These are phyloP conservation scores for Emergomyces orientalis DNA, from an alignment of 2,329 filamentous ascomycete genomes.

Conservation along the genomic window DNA sequence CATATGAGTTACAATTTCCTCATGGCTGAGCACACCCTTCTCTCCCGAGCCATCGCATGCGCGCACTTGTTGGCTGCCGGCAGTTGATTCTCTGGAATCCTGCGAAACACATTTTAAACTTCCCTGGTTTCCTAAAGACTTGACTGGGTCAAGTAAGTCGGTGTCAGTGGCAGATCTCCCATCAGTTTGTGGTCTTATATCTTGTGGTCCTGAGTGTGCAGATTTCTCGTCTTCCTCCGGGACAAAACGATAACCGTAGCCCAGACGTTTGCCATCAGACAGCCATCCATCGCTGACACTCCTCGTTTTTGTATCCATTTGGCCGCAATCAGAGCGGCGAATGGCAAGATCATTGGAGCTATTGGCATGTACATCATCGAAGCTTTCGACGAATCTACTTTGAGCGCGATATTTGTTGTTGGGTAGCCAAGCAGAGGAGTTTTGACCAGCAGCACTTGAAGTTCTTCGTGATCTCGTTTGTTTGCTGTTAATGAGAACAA, in stretches of 20 bases:
- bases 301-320: neutral
- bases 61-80: neutral
- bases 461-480: neutral
- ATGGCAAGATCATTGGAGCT: neutral
- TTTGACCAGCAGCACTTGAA: neutral
- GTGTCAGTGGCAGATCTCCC: neutral
- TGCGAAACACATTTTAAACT: neutral
- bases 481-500: neutral
- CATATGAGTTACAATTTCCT: neutral
- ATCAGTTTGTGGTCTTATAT: neutral
- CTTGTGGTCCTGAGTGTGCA: slow-evolving; percentile 1
- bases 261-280: slow-evolving; percentile 32
- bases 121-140: neutral
- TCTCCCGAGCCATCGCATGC: neutral
- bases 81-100: neutral
- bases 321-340: neutral
- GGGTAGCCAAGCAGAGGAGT: neutral
- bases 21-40: neutral
- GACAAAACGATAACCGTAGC: slow-evolving; percentile 33
- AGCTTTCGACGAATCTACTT: slow-evolving; percentile 30
- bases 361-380: slow-evolving; percentile 17
- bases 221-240: slow-evolving; percentile 14
- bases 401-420: slow-evolving; percentile 8
- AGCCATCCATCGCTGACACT: slow-evolving; percentile 33
- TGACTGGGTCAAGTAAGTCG: neutral